Percentiles rank a stretch among this genome's conserved stretches.
Conservation (phyloP, 2,329 filamentous ascomycete genomes). For the Leptographium galeiforme region DNA sequence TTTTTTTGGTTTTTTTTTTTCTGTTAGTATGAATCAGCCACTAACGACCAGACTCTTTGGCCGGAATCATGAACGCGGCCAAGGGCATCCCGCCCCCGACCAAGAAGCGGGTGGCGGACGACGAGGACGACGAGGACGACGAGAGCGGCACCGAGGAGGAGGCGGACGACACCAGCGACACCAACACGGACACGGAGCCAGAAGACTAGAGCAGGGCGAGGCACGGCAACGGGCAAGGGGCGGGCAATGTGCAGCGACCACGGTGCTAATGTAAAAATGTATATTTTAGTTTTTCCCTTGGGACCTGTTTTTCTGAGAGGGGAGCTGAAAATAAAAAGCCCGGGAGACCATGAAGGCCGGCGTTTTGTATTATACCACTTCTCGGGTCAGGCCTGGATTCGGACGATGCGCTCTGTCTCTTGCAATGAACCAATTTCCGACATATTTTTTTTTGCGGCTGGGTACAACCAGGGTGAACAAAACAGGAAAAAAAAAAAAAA, state of each 20-base stretch:
- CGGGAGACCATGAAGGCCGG: not conserved
- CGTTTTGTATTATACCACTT: not conserved
- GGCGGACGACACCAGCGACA: constrained; percentile 51
- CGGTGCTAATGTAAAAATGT: not conserved
- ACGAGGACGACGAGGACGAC: constrained; percentile 55
- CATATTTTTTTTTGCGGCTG: not conserved
- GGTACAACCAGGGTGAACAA: not conserved
- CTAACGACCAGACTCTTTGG: constrained; percentile 56
- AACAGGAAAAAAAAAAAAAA: not conserved
- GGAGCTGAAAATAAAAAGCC: not conserved
- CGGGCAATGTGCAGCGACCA: too few relatives aligned
- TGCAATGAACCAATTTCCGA: not conserved
- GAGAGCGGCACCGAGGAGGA: constrained; percentile 76
- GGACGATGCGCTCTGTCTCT: too few relatives aligned
- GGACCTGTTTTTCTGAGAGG: not conserved
- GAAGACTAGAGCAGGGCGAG: constrained; percentile 27
- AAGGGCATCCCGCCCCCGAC: constrained; percentile 52
- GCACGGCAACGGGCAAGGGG: not conserved
- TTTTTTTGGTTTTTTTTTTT: not conserved
- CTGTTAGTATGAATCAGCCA: constrained; percentile 16
- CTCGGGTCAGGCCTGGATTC: too few relatives aligned
- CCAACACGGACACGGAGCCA: constrained; percentile 55
- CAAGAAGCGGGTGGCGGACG: constrained; percentile 34
- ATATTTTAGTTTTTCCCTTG: not conserved
- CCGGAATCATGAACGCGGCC: constrained; percentile 78